Base-by-base conservation (phyloP, 768 basidiomycete species). In the Pleurotus cornucopiae region DNA sequence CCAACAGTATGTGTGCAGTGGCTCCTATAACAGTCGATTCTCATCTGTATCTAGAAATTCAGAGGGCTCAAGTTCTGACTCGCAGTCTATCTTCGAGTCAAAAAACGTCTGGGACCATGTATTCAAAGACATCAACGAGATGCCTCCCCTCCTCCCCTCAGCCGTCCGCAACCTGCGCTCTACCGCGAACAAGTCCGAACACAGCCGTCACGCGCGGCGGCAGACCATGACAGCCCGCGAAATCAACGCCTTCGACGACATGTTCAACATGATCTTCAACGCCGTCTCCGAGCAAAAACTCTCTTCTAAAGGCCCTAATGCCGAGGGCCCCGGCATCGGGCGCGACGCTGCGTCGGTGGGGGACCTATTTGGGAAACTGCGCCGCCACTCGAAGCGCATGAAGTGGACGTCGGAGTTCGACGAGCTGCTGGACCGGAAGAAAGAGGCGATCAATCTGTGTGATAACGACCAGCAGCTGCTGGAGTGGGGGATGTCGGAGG, bases 191-290 rank as follows among this genome's bases (percentile, higher is more conserved):
- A 23, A 38, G 6, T 18, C 40, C 6, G 26, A 49, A 23, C 20
- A 37, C 16, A 14, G 45, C 18, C 30, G 25, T 9, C 54, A 25
- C 21, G 5, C 51, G 5, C 75, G 76, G 39, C 77, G 76, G 23
- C 84, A 86, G 59, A 72, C 81, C 16, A 83, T 90, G 78, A 88
- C 88, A 0, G 83, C 82, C 0, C 78, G 79, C 45, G 90, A 91
- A 71, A 76, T 78, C 56, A 76, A 64, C 56, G 81, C 81, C 3
- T 86, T 91, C 61, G 81, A 87, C 62, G 83, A 85, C 26, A 86
- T 91, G 80, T 88, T 91, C 61, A 76, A 83, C 61, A 69, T 86
- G 70, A 82, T 91, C 38, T 89, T 90, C 65, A 73, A 81, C 46
- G 79, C 80, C 13, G 75, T 74, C 56, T 71, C 73, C 38, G 70